These are phyloP conservation scores for Suhomyces yuchorum DNA, from an alignment of 1,139 yeast genomes.

Conservation along the genomic window DNA sequence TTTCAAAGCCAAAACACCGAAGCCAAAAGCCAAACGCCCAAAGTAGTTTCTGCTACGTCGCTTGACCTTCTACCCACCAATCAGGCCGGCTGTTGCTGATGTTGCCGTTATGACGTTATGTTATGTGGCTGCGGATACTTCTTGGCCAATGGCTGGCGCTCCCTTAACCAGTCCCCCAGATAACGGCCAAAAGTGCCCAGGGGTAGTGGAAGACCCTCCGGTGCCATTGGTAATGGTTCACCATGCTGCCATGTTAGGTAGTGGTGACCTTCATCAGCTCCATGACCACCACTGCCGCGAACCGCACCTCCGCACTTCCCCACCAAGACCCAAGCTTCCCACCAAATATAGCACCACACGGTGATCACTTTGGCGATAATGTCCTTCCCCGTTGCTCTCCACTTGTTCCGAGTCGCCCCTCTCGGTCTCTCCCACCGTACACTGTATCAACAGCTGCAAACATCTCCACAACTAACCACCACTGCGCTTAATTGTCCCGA, in stretches of 20 bases:
- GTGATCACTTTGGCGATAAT: not conserved
- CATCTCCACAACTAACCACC: not conserved
- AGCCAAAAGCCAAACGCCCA: too few species aligned
- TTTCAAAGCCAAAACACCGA: too few species aligned
- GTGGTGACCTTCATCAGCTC: too few species aligned
- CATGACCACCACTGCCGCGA: too few species aligned
- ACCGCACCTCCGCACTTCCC: not conserved
- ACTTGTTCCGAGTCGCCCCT: not conserved
- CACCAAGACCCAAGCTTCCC: not conserved
- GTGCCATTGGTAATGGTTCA: too few species aligned
- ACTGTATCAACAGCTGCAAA: not conserved
- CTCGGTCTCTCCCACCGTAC: slow-evolving; percentile 10
- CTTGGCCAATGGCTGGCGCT: not conserved
- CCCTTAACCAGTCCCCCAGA: not conserved
- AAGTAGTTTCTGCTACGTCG: too few species aligned
- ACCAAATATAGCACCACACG: not conserved
- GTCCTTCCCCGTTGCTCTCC: not conserved
- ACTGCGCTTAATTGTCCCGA: slow-evolving; percentile 10
- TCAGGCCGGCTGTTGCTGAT: too few species aligned
- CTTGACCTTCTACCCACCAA: too few species aligned
- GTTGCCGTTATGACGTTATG: not conserved
- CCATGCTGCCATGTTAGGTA: too few species aligned
- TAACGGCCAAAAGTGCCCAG: too few species aligned
- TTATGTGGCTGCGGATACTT: not conserved
- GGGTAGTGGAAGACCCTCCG: too few species aligned